Evolutionary conservation across 2,329 filamentous ascomycete genomes (phyloP), one percentile per base, ranked within the genome.

Genomic region (Aspergillus sclerotialis): DNA sequence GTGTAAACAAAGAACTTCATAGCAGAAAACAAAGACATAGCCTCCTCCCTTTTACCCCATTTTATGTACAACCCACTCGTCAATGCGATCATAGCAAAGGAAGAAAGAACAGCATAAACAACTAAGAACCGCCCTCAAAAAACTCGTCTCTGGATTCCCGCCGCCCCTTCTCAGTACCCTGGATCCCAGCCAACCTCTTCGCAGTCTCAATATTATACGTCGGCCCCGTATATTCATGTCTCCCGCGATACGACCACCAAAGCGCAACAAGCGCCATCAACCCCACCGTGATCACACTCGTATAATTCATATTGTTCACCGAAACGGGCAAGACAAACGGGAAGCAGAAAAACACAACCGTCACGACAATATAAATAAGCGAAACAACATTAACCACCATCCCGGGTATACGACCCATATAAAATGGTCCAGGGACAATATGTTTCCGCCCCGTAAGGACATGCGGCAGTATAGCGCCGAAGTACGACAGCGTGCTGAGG

Each of bases 311-410:
- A 26, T 58, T 68, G 8, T 53, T 46, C 0, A 64, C 63, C 2
- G 54, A 53, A 0, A 65, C 66, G 0, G 73, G 73, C 14, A 70
- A 36, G 0, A 63, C 48, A 32, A 64, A 66, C 0, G 74, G 73
- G 48, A 76, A 82, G 49, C 74, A 79, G 51, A 78, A 83, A 24
- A 83, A 75, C 7, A 82, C 70, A 3, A 76, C 68, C 54, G 77
- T 82, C 0, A 71, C 69, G 3, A 71, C 39, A 43, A 82, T 78
- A 49, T 82, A 83, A 0, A 60, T 50, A 43, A 74, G 72, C 1
- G 72, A 66, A 1, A 76, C 45, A 2, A 61, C 58, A 21, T 76
- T 76, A 2, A 82, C 58, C 0, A 58, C 40, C 39, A 73, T 77
- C 1, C 71, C 75, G 2, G 67, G 28, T 8, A 44, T 43, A 2